These are phyloP conservation scores for Pouteria glomerata DNA, from an alignment of 148 eudicot genomes.

Conservation along the genomic window DNA sequence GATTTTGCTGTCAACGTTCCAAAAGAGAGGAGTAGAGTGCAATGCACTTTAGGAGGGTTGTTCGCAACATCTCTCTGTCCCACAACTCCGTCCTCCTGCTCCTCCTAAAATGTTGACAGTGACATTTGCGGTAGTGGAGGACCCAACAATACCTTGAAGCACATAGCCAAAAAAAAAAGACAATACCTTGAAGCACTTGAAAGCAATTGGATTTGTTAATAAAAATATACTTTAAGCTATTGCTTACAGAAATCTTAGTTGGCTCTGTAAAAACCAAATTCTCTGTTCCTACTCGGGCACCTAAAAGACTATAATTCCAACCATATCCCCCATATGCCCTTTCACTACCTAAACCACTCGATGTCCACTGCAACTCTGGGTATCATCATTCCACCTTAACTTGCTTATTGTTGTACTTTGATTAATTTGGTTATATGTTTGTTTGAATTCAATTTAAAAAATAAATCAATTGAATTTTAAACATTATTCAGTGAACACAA, in stretches of 20 bases:
- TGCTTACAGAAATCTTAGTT: too few species aligned
- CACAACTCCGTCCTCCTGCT: too few species aligned
- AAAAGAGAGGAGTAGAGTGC: too few species aligned
- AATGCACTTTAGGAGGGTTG: too few species aligned
- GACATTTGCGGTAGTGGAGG: constrained; percentile 15
- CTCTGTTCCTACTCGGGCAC: not conserved
- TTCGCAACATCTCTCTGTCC: too few species aligned
- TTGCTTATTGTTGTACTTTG: not conserved
- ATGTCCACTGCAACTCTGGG: constrained; percentile 12
- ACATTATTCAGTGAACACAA: too few species aligned
- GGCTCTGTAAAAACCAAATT: too few species aligned
- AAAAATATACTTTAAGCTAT: too few species aligned
- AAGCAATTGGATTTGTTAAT: constrained; percentile 1
- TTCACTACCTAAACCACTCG: not conserved
- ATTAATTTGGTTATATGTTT: not conserved
- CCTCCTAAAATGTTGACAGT: too few species aligned
- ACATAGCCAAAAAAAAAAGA: too few species aligned
- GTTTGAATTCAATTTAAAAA: not conserved
- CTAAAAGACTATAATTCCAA: not conserved
- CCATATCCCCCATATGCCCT: not conserved
- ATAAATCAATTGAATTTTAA: too few species aligned
- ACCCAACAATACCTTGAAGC: constrained; percentile 13
- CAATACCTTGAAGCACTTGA: not conserved
- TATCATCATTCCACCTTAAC: constrained; percentile 1
- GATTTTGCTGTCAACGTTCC: too few species aligned